Conservation (phyloP, 345 rosid genomes). For the Corymbia maculata region DNA sequence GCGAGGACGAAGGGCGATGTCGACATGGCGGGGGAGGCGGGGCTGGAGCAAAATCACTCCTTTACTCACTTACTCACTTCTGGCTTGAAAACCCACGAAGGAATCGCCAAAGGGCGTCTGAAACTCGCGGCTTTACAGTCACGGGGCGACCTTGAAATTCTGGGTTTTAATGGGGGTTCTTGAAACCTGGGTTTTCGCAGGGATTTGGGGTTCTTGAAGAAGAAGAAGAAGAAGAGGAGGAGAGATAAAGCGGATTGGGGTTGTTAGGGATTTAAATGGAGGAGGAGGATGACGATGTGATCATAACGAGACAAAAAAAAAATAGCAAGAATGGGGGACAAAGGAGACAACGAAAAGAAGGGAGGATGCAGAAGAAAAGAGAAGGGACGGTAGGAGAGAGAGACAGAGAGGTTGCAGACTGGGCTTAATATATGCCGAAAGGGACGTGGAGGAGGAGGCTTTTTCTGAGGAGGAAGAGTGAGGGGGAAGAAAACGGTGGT, state of each 20-base stretch:
- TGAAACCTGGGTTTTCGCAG: not conserved
- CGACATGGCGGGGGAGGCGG: constrained; percentile 18
- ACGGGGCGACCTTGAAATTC: not conserved
- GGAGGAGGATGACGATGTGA: not conserved
- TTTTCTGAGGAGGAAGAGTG: not conserved
- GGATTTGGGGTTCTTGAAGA: not conserved
- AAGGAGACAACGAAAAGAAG: not conserved
- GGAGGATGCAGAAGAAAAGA: not conserved
- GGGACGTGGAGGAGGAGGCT: not conserved
- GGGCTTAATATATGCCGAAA: not conserved
- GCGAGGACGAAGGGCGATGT: constrained; percentile 37
- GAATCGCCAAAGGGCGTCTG: not conserved
- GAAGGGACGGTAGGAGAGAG: not conserved
- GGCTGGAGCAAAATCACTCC: not conserved
- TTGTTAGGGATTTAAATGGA: not conserved
- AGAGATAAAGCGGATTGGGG: not conserved
- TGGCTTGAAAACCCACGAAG: not conserved
- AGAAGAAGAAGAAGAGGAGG: not conserved
- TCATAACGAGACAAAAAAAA: not conserved
- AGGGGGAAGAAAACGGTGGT: not conserved
- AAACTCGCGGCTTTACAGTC: not conserved
- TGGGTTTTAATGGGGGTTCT: not conserved
- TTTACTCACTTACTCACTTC: not conserved
- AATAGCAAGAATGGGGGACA: not conserved
- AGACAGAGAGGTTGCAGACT: not conserved